Conservation (phyloP, 2,329 filamentous ascomycete genomes). For the Fusarium pseudonygamai region DNA sequence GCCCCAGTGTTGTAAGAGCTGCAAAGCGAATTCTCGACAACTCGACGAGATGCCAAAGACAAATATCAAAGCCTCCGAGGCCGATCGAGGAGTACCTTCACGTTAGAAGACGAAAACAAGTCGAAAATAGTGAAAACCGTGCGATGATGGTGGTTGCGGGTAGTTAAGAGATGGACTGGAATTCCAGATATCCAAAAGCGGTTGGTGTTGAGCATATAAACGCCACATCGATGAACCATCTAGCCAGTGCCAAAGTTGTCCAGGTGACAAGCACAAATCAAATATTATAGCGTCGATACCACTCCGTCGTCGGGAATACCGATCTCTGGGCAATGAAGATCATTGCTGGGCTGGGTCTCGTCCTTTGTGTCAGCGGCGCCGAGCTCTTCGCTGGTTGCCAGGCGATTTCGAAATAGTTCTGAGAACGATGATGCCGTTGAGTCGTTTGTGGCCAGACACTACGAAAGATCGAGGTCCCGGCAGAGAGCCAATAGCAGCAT, state of each 20-base stretch:
- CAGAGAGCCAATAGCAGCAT: background rate
- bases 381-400: conserved; percentile 31
- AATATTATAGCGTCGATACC: conserved; percentile 18
- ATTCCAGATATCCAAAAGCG: conserved; percentile 38
- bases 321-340: conserved; percentile 33
- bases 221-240: conserved; percentile 28
- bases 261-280: conserved; percentile 34
- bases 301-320: conserved; percentile 33
- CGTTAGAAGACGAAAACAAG: conserved; percentile 3
- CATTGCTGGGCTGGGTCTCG: conserved; percentile 27
- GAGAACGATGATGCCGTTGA: conserved; percentile 3
- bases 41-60: background rate
- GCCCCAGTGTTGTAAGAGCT: background rate
- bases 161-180: conserved; percentile 38
- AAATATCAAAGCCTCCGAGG: background rate
- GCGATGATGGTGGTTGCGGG: conserved; percentile 22
- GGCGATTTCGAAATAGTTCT: conserved; percentile 10
- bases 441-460: background rate
- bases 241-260: conserved; percentile 33
- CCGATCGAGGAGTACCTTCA: background rate
- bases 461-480: background rate
- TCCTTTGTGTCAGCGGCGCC: conserved; percentile 35
- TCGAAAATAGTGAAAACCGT: conserved; percentile 11
- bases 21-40: background rate
- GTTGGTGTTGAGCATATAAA: conserved; percentile 39